Evolutionary conservation across 106 monocot genomes (phyloP).

Genomic region (Alisma plantagoaquatica): DNA sequence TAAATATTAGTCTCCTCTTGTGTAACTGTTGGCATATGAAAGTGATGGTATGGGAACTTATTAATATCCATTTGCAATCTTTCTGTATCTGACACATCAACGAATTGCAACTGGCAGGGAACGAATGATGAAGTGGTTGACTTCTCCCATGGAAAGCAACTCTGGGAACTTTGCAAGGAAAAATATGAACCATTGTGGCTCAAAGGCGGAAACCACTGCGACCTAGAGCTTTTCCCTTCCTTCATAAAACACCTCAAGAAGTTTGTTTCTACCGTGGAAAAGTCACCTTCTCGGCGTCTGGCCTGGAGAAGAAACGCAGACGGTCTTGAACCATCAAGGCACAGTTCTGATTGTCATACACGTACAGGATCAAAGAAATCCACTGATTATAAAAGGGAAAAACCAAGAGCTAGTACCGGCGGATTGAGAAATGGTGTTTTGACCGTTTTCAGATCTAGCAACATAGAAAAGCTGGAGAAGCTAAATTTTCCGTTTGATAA

Average conservation of each 20-base stretch:
- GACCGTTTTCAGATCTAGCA: slow-evolving; percentile 21
- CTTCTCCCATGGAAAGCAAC: slow-evolving; percentile 23
- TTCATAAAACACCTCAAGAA: slow-evolving; percentile 22
- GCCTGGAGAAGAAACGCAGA: slow-evolving; percentile 34
- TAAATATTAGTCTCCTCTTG: no score
- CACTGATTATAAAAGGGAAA: slow-evolving; percentile 38
- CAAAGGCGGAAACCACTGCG: slow-evolving; percentile 25
- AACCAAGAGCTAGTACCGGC: slow-evolving; percentile 22
- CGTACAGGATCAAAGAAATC: slow-evolving; percentile 43
- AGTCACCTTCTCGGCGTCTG: slow-evolving; percentile 13
- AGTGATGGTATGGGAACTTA: no score
- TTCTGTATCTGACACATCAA: no score
- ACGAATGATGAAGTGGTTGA: slow-evolving; percentile 18
- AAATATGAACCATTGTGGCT: slow-evolving; percentile 29
- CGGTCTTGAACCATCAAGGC: slow-evolving; percentile 41
- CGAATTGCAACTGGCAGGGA: no score
- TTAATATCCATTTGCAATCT: no score
- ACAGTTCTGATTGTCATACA: slow-evolving; percentile 36
- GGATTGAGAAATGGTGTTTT: slow-evolving; percentile 18
- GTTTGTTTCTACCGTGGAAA: slow-evolving; percentile 16
- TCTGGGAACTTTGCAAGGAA: slow-evolving; percentile 22
- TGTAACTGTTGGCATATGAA: no score
- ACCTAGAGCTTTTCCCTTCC: slow-evolving; percentile 18
- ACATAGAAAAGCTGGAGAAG: slow-evolving; percentile 38
- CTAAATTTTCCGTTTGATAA: slow-evolving; percentile 31